These are phyloP conservation scores for Plectranthus barbatus DNA, from an alignment of 257 asterid species.

Conservation along the genomic window DNA sequence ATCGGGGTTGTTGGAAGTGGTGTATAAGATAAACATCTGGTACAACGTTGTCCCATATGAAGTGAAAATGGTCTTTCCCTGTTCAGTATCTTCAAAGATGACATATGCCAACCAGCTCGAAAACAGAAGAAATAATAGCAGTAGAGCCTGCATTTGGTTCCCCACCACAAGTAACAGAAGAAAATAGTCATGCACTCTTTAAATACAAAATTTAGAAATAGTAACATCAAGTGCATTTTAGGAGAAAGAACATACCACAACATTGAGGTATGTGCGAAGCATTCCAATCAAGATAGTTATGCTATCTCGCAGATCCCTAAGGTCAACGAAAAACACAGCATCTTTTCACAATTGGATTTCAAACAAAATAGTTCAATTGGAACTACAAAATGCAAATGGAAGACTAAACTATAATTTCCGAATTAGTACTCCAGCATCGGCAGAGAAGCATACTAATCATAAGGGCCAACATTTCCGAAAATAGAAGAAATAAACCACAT, in stretches of 20 bases:
- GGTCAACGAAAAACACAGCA: constrained; percentile 16
- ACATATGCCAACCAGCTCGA: constrained; percentile 95
- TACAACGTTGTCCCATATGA: constrained; percentile 68
- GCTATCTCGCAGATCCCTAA: constrained; percentile 80
- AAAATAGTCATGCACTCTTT: background rate
- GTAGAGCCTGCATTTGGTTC: constrained; percentile 64
- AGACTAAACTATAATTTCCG: background rate
- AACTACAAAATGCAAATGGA: constrained; percentile 10
- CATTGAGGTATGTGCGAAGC: constrained; percentile 83
- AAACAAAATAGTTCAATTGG: constrained; percentile 2
- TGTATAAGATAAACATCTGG: constrained; percentile 87
- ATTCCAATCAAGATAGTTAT: constrained; percentile 68
- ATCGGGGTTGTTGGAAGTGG: constrained; percentile 98
- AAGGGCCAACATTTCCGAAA: background rate
- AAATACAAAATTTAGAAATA: background rate
- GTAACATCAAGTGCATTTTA: background rate
- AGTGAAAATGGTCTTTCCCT: constrained; percentile 65
- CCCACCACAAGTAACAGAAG: constrained; percentile 14
- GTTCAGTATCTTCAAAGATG: constrained; percentile 90
- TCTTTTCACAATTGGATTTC: constrained; percentile 1
- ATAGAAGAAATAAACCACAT: constrained; percentile 6
- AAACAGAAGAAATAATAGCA: constrained; percentile 73
- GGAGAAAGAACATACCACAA: constrained; percentile 54
- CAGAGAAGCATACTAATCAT: background rate
- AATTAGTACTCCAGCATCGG: background rate